A percentile compares a stretch with the other conserved stretches of the same genome.
phyloP scores from a whole-genome alignment of 2,329 filamentous ascomycete species.

The Bipolaris victoriae region DNA sequence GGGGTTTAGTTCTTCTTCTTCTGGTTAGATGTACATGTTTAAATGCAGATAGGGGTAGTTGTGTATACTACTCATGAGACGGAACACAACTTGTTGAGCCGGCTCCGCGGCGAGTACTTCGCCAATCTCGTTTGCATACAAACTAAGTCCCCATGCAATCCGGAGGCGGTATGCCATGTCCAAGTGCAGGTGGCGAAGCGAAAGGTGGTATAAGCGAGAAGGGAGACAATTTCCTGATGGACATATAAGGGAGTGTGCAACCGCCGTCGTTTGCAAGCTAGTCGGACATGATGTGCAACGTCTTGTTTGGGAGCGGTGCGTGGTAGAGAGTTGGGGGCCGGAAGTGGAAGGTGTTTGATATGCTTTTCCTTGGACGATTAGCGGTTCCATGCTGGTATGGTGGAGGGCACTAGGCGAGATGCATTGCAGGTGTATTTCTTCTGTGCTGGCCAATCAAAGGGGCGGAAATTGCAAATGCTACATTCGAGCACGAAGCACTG shows the following conservation, averaged over 20 bases:
- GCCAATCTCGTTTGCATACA: constrained; percentile 4
- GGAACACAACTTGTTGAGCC: too few relatives aligned
- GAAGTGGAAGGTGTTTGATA: background rate
- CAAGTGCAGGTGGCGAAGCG: background rate
- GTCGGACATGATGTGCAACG: too few relatives aligned
- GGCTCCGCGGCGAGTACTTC: background rate
- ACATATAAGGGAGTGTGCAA: background rate
- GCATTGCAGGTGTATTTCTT: background rate
- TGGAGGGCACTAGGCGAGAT: background rate
- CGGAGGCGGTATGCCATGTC: background rate
- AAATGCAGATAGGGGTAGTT: background rate
- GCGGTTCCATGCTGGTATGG: background rate
- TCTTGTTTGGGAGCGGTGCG: background rate
- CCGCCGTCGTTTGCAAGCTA: background rate
- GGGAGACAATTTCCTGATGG: background rate
- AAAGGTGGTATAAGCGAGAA: background rate
- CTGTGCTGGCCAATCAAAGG: background rate
- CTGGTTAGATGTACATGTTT: too few relatives aligned
- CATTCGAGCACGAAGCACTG: background rate
- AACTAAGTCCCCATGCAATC: background rate
- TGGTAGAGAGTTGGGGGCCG: background rate
- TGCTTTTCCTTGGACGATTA: background rate
- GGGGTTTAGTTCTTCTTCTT: too few relatives aligned
- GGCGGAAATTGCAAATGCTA: background rate
- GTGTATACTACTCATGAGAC: background rate